These are phyloP conservation scores for Dendrothele bispora DNA, from an alignment of 768 basidiomycete genomes.

Conservation along the genomic window DNA sequence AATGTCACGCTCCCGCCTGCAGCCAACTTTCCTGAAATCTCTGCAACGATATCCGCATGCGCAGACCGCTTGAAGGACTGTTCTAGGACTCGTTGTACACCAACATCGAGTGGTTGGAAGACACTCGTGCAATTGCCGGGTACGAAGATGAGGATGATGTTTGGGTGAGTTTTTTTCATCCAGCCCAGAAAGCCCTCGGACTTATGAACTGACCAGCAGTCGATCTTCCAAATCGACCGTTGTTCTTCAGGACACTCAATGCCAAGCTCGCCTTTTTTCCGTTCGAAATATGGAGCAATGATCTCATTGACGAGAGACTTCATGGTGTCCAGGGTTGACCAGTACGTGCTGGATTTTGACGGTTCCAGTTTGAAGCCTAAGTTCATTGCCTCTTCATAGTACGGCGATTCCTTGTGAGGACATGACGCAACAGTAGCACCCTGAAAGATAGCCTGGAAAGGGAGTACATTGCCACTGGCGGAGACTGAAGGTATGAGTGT, in stretches of 20 bases:
- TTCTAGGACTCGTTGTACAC: slow-evolving; percentile 29
- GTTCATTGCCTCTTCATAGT: neutral
- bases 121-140: slow-evolving; percentile 32
- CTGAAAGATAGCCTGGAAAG: slow-evolving; percentile 13
- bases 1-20: slow-evolving; percentile 11
- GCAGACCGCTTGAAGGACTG: slow-evolving; percentile 16
- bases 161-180: slow-evolving; percentile 29
- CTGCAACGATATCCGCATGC: slow-evolving; percentile 26
- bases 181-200: slow-evolving; percentile 31
- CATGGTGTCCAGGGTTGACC: slow-evolving; percentile 28
- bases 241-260: slow-evolving; percentile 1
- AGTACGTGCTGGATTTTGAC: slow-evolving; percentile 21
- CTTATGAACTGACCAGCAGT: slow-evolving; percentile 37
- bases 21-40: slow-evolving; percentile 20
- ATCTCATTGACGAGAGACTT: slow-evolving; percentile 19
- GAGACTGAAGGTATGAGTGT: slow-evolving; percentile 17
- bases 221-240: slow-evolving; percentile 26
- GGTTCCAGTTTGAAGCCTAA: neutral
- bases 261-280: slow-evolving; percentile 11
- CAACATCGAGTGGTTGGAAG: slow-evolving; percentile 30
- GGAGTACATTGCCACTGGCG: too few relatives aligned
- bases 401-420: neutral
- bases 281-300: slow-evolving; percentile 25
- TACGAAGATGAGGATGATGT: slow-evolving; percentile 28
- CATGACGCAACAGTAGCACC: neutral